A percentile compares a stretch with the other conserved stretches of the same genome.
These are phyloP conservation scores for Mucor lusitanicus DNA, from an alignment of 371 early-diverging fungal genomes.

Conservation along the genomic window DNA sequence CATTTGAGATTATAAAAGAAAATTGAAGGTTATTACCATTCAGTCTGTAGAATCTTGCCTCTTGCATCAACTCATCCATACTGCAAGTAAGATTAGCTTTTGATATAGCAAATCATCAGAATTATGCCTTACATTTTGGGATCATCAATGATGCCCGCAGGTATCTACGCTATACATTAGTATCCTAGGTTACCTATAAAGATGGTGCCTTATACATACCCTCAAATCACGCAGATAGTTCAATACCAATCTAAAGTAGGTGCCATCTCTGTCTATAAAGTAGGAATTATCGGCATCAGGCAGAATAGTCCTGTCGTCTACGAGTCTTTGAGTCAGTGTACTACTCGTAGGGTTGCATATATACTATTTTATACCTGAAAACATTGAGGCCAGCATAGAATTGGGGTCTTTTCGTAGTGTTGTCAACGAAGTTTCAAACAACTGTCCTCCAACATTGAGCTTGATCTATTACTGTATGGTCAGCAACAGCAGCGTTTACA, in stretches of 20 bases:
- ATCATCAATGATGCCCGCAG: constrained; percentile 31
- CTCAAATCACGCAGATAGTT: constrained; percentile 45
- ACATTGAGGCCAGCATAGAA: constrained; percentile 40
- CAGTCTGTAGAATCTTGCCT: constrained; percentile 38
- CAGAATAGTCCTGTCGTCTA: constrained; percentile 6
- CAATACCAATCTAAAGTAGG: constrained; percentile 40
- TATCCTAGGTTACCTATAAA: neutral
- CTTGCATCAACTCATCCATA: constrained; percentile 50
- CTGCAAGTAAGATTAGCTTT: constrained; percentile 5
- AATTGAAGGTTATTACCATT: constrained; percentile 15
- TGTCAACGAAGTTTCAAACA: constrained; percentile 40
- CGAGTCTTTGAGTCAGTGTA: neutral
- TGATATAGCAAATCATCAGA: neutral
- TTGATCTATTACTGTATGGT: constrained; percentile 18
- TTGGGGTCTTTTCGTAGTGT: constrained; percentile 43
- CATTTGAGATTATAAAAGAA: neutral
- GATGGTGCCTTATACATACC: constrained; percentile 13
- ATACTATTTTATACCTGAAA: constrained; percentile 22
- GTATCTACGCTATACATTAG: constrained; percentile 23
- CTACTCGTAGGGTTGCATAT: no score
- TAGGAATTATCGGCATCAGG: constrained; percentile 45
- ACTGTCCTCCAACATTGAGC: constrained; percentile 45
- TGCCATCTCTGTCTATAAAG: constrained; percentile 50
- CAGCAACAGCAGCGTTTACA: neutral
- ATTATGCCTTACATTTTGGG: constrained; percentile 34